Base-by-base conservation (phyloP, 805 yeast species). In the Starmerella apicola region DNA sequence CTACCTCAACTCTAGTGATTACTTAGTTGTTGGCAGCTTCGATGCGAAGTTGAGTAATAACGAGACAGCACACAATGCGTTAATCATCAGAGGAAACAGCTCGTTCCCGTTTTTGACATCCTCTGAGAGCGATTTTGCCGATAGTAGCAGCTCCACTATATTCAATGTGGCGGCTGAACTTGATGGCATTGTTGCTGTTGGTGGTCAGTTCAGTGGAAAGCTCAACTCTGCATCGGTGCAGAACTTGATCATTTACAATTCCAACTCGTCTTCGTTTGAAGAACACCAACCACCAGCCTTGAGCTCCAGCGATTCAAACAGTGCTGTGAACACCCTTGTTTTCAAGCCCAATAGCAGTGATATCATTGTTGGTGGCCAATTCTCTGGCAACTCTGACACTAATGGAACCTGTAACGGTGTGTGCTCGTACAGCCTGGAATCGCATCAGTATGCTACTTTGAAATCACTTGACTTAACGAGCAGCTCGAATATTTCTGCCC, bases 11-110 rank as follows among this genome's bases (percentile, higher is more conserved):
- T 61, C 62, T 10, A 55, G 76, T 0, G 44, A 68, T 9, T 60
- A 76, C 30, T 69, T 71, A 0, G 58, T 80, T 36, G 85, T 81
- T 7, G 91, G 88, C 17, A 56, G 61, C 3, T 76, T 78, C 51
- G 54, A 51, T 7, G 64, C 65, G 6, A 29, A 30, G n/a, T 46
- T 56, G 4, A 51, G 51, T 3, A 52, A 57, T 25, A 55, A 51
- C 9, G 44, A 55, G 0, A 32, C 39, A 6, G 60, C 56, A 12
- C 27, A 45, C 18, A 52, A 59, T 26, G 40, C 64, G 12, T 46
- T 61, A 13, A 44, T 63, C 17, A 41, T 53, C 15, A 3, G 22
- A 16, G 16, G 21, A 5, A 22, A n/a, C 19, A 7, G 12, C 19
- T 30, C 32, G 10, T 17, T 8, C 5, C 21, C 32, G 18, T 18